phyloP scores from a whole-genome alignment of 306 rosid species.

The Calophaca sinica region DNA sequence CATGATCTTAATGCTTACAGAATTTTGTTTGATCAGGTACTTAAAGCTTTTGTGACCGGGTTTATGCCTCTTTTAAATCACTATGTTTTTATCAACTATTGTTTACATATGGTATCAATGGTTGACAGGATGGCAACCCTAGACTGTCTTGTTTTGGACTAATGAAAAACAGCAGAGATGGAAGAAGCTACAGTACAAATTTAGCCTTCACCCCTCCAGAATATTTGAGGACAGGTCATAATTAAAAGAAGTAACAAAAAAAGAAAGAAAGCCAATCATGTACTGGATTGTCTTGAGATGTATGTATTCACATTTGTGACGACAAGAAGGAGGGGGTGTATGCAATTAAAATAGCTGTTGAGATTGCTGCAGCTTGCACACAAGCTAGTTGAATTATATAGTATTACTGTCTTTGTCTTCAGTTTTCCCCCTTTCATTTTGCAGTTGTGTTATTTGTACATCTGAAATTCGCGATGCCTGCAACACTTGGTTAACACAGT shows the following conservation, averaged over 20 bases:
- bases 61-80: slow-evolving; percentile 34
- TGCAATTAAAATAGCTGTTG: slow-evolving; percentile 7
- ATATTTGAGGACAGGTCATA: slow-evolving; percentile 86
- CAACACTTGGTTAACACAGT: too few species aligned
- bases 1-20: slow-evolving; percentile 97
- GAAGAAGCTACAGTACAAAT: slow-evolving; percentile 91
- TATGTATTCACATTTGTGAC: not conserved
- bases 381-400: slow-evolving; percentile 7
- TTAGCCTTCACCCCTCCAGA: slow-evolving; percentile 98
- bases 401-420: slow-evolving; percentile 7
- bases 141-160: slow-evolving; percentile 96
- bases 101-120: slow-evolving; percentile 39
- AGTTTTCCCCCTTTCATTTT: not conserved
- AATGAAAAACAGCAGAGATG: slow-evolving; percentile 98
- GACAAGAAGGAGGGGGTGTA: not conserved
- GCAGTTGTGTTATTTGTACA: too few species aligned
- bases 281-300: slow-evolving; percentile 13
- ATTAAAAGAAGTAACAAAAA: not conserved
- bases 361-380: not conserved
- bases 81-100: slow-evolving; percentile 19
- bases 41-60: slow-evolving; percentile 5
- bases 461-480: too few species aligned
- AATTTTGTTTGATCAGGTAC: slow-evolving; percentile 87
- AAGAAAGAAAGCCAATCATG: not conserved
- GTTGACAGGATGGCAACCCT: slow-evolving; percentile 80